Percentiles rank a stretch among this genome's conserved stretches.
These are phyloP conservation scores for Pseudocercospora fijiensis DNA, from an alignment of 2,329 filamentous ascomycete species.

Conservation along the genomic window DNA sequence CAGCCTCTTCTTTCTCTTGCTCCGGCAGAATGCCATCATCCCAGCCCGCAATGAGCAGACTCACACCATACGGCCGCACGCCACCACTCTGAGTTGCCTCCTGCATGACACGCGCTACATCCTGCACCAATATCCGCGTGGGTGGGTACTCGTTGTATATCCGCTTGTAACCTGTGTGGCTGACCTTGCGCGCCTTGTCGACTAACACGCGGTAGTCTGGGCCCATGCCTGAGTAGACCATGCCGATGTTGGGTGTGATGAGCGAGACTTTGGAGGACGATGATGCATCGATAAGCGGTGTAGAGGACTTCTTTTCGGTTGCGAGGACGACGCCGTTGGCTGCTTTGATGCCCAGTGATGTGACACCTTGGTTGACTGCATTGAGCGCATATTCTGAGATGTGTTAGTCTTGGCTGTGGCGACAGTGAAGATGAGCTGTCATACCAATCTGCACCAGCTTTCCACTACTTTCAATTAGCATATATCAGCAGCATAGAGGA, in stretches of 20 bases:
- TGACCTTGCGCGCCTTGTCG: constrained; percentile 96
- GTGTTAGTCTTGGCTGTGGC: constrained; percentile 17
- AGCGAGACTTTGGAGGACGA: constrained; percentile 96
- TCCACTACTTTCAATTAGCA: constrained; percentile 61
- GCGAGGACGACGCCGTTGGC: constrained; percentile 98
- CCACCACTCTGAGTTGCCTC: constrained; percentile 97
- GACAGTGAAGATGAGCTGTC: background rate
- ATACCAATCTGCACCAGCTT: constrained; percentile 98
- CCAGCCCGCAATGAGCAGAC: constrained; percentile 93
- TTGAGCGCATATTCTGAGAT: constrained; percentile 92
- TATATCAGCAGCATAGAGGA: constrained; percentile 44
- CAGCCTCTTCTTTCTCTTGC: constrained; percentile 64
- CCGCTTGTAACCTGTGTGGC: constrained; percentile 97
- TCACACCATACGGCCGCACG: constrained; percentile 95
- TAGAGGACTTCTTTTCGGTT: constrained; percentile 99
- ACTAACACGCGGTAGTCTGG: constrained; percentile 97
- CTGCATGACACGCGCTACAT: constrained; percentile 96
- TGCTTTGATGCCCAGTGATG: constrained; percentile 97
- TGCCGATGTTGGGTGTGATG: constrained; percentile 98
- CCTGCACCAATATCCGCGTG: constrained; percentile 97
- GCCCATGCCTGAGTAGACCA: constrained; percentile 99
- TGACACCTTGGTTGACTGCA: constrained; percentile 98
- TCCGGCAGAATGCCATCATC: constrained; percentile 94
- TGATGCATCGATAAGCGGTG: constrained; percentile 89
- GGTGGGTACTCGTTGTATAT: constrained; percentile 99